Percentiles rank a stretch among this genome's conserved stretches.
phyloP scores from a whole-genome alignment of 495 filamentous ascomycete genomes.

The Extremus antarcticus region DNA sequence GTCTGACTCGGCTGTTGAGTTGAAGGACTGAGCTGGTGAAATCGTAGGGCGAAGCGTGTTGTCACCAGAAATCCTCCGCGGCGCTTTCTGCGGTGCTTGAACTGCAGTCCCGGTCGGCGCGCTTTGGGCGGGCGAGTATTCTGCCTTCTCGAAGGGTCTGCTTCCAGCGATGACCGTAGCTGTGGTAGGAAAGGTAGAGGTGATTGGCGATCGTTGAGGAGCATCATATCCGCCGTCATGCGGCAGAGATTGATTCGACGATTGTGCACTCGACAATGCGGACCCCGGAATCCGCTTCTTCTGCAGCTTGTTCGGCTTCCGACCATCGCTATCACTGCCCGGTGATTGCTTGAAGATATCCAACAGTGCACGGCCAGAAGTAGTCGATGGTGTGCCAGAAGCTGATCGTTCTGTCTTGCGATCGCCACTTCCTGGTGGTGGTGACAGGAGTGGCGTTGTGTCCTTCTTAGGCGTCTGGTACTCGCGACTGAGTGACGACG shows the following conservation, averaged over 20 bases:
- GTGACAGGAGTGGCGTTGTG: slow-evolving; percentile 15
- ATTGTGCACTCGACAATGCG: slow-evolving; percentile 71
- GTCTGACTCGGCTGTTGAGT: slow-evolving; percentile 44
- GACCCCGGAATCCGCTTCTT: slow-evolving; percentile 70
- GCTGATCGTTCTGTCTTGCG: slow-evolving; percentile 9
- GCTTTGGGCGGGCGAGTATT: slow-evolving; percentile 26
- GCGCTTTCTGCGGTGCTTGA: not conserved
- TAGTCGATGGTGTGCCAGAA: slow-evolving; percentile 13
- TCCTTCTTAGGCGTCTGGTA: slow-evolving; percentile 18
- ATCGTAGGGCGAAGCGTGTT: slow-evolving; percentile 12
- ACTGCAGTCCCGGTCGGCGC: slow-evolving; percentile 24
- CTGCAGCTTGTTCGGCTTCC: slow-evolving; percentile 72
- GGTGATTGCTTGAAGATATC: slow-evolving; percentile 39
- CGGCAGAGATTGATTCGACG: slow-evolving; percentile 65
- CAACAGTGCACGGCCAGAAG: slow-evolving; percentile 15
- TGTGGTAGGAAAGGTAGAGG: slow-evolving; percentile 1
- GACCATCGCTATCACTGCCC: slow-evolving; percentile 45
- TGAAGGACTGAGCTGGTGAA: slow-evolving; percentile 19
- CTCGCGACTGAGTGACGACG: slow-evolving; percentile 10
- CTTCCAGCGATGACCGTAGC: not conserved
- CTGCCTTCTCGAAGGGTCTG: not conserved
- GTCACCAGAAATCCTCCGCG: slow-evolving; percentile 5
- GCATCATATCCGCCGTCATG: not conserved
- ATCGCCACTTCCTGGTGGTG: slow-evolving; percentile 8
- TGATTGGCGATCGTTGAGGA: not conserved